Conservation (phyloP, 768 basidiomycete genomes). For the Suillus placidus region DNA sequence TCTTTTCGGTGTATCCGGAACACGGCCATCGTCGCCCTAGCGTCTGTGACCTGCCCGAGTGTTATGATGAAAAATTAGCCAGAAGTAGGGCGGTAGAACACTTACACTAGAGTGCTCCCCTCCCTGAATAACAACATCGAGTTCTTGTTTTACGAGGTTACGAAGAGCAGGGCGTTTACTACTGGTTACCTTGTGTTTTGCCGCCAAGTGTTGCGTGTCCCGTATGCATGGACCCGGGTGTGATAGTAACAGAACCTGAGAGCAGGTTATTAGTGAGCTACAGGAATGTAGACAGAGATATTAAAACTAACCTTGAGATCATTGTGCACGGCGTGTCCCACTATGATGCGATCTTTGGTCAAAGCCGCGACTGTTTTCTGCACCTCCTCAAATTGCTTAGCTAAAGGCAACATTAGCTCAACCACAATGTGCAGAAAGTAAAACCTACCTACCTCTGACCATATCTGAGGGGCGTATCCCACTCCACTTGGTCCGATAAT, state of each 20-base stretch:
- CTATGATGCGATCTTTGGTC: conserved; percentile 73
- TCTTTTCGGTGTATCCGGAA: conserved; percentile 79
- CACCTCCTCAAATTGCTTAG: conserved; percentile 76
- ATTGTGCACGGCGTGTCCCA: conserved; percentile 91
- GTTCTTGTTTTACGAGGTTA: conserved; percentile 76
- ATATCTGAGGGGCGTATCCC: conserved; percentile 82
- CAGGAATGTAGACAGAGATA: not conserved
- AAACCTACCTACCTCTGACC: conserved; percentile 52
- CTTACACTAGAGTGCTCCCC: conserved; percentile 92
- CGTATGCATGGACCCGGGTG: conserved; percentile 66
- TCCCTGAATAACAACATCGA: conserved; percentile 78
- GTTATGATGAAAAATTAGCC: not conserved
- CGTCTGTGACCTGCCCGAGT: conserved; percentile 76
- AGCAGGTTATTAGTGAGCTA: not conserved
- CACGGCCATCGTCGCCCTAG: conserved; percentile 93
- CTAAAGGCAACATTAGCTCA: conserved; percentile 38
- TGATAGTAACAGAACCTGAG: conserved; percentile 66
- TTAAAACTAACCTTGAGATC: conserved; percentile 67
- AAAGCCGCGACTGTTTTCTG: conserved; percentile 79
- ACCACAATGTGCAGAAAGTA: not conserved
- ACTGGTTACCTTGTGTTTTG: conserved; percentile 60
- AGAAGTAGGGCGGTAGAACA: conserved; percentile 14
- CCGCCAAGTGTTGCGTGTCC: conserved; percentile 69
- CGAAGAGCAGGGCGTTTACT: conserved; percentile 75
- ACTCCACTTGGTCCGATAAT: conserved; percentile 90